phyloP scores from a whole-genome alignment of 129 eudicot species.

The Saussurea involucrata region DNA sequence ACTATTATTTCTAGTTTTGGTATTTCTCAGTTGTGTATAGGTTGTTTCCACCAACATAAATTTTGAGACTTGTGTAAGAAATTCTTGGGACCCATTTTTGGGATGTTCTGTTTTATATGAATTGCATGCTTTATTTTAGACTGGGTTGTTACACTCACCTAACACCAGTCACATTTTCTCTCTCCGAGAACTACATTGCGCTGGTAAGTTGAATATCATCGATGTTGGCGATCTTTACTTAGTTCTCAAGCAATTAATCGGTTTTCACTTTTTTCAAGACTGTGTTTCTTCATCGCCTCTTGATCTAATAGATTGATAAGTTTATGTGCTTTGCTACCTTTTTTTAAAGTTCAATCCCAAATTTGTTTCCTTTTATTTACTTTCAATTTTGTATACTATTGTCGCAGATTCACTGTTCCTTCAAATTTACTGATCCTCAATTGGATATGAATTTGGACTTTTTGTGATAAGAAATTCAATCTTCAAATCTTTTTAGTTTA shows the following conservation, averaged over 20 bases:
- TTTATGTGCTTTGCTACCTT: neutral
- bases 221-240: conserved; percentile 13
- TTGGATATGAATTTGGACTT: conserved; percentile 14
- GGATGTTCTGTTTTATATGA: too few relatives aligned
- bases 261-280: conserved; percentile 22
- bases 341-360: neutral
- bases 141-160: too few relatives aligned
- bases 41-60: too few relatives aligned
- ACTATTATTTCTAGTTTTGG: too few relatives aligned
- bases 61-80: too few relatives aligned
- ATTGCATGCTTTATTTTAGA: too few relatives aligned
- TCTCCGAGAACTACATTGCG: conserved; percentile 34
- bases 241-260: conserved; percentile 25
- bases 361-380: conserved; percentile 7
- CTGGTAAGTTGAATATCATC: conserved; percentile 33
- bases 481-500: conserved; percentile 8
- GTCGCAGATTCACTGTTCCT: conserved; percentile 24
- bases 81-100: too few relatives aligned
- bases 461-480: conserved; percentile 1
- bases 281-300: conserved; percentile 8
- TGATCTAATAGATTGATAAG: conserved; percentile 30
- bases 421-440: conserved; percentile 10
- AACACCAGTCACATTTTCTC: too few relatives aligned
- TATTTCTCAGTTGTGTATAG: too few relatives aligned
- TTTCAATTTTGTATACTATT: conserved; percentile 13